Evolutionary conservation across 2,329 filamentous ascomycete genomes (phyloP).

Genomic region (Emydomyces testavorans): DNA sequence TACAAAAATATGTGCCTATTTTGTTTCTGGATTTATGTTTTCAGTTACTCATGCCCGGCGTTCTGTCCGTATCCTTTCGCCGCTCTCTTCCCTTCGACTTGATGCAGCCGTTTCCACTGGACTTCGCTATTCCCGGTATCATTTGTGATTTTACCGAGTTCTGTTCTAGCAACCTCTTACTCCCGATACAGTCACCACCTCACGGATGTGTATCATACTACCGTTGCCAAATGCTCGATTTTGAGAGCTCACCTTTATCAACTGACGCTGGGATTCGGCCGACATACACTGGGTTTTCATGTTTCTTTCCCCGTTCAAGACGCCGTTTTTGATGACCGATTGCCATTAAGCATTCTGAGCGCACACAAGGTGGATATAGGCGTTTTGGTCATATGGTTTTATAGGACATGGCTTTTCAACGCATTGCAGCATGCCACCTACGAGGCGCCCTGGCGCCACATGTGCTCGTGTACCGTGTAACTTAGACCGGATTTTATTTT

Average conservation of each 20-base stretch:
- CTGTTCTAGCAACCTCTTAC: not conserved
- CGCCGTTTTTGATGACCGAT: not conserved
- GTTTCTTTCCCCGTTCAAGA: not conserved
- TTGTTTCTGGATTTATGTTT: not conserved
- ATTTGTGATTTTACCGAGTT: not conserved
- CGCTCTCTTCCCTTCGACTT: not conserved
- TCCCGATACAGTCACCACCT: conserved; percentile 19
- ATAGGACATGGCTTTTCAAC: not conserved
- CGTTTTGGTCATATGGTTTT: conserved; percentile 12
- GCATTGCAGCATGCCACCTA: not conserved
- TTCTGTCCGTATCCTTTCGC: not conserved
- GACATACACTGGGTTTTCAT: not conserved
- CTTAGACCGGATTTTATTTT: not conserved
- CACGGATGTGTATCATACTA: conserved; percentile 25
- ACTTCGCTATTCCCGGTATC: not conserved
- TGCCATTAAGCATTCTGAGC: conserved; percentile 6
- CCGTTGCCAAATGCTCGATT: not conserved
- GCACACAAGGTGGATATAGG: conserved; percentile 11
- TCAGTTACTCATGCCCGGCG: not conserved
- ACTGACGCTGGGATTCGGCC: conserved; percentile 1
- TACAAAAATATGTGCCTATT: not conserved
- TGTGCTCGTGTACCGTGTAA: not conserved
- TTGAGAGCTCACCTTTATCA: not conserved
- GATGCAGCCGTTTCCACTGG: not conserved
- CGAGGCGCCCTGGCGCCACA: not conserved